Percentiles rank a stretch among this genome's conserved stretches.
Conservation (phyloP, 2,329 filamentous ascomycete species). For the Ophiocordyceps australis region DNA sequence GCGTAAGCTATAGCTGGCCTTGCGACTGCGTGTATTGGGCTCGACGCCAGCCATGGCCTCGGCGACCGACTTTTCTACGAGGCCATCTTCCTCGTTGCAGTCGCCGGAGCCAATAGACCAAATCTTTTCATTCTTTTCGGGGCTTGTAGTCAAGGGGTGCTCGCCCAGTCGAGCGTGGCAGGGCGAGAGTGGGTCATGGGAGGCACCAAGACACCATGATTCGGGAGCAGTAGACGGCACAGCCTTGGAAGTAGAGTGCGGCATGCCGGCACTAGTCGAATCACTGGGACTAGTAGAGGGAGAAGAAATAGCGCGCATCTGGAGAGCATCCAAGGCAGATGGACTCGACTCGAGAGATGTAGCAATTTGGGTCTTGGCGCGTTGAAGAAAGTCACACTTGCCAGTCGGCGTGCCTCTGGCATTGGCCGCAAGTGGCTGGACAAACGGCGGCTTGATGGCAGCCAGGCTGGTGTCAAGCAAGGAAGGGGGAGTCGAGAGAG, state of each 20-base stretch:
- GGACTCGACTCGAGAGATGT: conserved; percentile 17
- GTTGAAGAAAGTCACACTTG: conserved; percentile 13
- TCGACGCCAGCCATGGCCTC: conserved; percentile 43
- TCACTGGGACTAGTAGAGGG: conserved; percentile 11
- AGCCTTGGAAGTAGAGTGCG: no score
- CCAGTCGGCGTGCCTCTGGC: conserved; percentile 18
- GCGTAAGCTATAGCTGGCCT: conserved; percentile 47
- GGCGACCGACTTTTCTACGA: conserved; percentile 46
- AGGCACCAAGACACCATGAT: no score
- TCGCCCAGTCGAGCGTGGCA: conserved; percentile 17
- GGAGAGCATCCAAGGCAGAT: conserved; percentile 7
- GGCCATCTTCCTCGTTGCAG: conserved; percentile 29
- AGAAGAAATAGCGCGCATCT: conserved; percentile 8
- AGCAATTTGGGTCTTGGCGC: conserved; percentile 10
- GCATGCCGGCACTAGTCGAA: conserved; percentile 7
- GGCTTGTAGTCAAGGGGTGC: conserved; percentile 21
- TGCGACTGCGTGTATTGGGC: conserved; percentile 45
- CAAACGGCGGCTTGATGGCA: conserved; percentile 7
- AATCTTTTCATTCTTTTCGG: conserved; percentile 44
- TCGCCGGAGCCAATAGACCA: conserved; percentile 43
- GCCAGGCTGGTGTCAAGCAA: no score
- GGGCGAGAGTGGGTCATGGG: conserved; percentile 1
- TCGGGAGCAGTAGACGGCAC: no score
- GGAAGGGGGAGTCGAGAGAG: conserved; percentile 3
- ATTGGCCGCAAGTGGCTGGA: conserved; percentile 11